phyloP scores from a whole-genome alignment of 805 yeast genomes.

The Nakazawaea pomicola region DNA sequence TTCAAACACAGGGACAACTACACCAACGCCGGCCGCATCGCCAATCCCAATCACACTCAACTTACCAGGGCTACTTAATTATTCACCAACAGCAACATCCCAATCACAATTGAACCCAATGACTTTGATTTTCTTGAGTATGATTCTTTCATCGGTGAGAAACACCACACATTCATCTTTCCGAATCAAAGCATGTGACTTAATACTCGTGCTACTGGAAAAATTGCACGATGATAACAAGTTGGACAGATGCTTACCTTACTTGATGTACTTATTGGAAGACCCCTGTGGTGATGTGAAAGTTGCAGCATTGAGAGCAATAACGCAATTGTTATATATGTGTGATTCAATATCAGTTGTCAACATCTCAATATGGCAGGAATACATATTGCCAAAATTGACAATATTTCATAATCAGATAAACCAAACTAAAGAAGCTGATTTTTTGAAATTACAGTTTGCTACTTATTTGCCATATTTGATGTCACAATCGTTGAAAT shows the following conservation, averaged over 20 bases:
- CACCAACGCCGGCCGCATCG: slow-evolving; percentile 11
- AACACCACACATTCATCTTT: slow-evolving; percentile 56
- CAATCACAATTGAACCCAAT: slow-evolving; percentile 24
- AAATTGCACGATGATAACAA: slow-evolving; percentile 77
- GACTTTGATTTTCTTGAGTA: slow-evolving; percentile 49
- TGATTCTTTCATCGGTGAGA: slow-evolving; percentile 55
- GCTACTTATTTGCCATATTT: slow-evolving; percentile 72
- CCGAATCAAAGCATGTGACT: slow-evolving; percentile 66
- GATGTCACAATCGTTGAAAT: slow-evolving; percentile 58
- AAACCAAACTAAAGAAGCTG: slow-evolving; percentile 5
- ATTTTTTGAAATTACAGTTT: slow-evolving; percentile 55
- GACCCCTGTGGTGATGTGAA: slow-evolving; percentile 65
- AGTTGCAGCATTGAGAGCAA: slow-evolving; percentile 54
- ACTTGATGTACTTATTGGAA: slow-evolving; percentile 64
- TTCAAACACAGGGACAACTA: slow-evolving; percentile 12
- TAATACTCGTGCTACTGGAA: slow-evolving; percentile 72
- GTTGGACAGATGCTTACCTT: slow-evolving; percentile 82
- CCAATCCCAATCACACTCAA: slow-evolving; percentile 38
- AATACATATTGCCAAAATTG: slow-evolving; percentile 74
- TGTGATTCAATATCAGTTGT: slow-evolving; percentile 66
- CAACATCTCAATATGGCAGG: slow-evolving; percentile 74
- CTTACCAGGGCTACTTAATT: slow-evolving; percentile 48
- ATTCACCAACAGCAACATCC: slow-evolving; percentile 35
- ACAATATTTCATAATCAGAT: slow-evolving; percentile 28
- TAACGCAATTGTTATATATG: slow-evolving; percentile 62